A percentile compares a stretch with the other conserved stretches of the same genome.
phyloP scores from a whole-genome alignment of 768 basidiomycete species.

The Boletus sensibilis region DNA sequence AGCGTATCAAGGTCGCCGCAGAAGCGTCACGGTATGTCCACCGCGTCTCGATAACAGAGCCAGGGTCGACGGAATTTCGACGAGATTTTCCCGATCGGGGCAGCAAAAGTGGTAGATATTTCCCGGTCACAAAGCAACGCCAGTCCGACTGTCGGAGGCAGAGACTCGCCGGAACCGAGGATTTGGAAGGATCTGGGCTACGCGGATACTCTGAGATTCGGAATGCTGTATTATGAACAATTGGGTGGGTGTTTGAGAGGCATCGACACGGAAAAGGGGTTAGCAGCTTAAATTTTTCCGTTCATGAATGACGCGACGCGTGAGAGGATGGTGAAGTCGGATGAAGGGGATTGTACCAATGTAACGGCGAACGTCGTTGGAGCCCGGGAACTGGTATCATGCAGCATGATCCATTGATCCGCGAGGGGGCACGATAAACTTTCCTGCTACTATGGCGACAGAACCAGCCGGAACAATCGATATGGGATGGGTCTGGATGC shows the following conservation, averaged over 20 bases:
- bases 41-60: background rate
- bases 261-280: background rate
- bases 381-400: too few species aligned
- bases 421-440: background rate
- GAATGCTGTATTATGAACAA: background rate
- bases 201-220: background rate
- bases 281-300: background rate
- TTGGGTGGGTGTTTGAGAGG: background rate
- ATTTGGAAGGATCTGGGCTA: background rate
- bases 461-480: background rate
- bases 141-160: background rate
- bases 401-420: too few species aligned
- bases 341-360: background rate
- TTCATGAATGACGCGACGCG: background rate
- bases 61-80: too few species aligned
- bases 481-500: background rate
- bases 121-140: background rate
- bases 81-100: background rate
- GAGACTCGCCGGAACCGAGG: background rate
- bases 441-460: background rate
- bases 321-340: slow-evolving; percentile 5
- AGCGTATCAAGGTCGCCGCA: background rate
- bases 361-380: background rate
- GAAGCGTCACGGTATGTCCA: background rate
- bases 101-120: background rate